Conservation (phyloP, 179 eudicot species). For the Nepenthes alata region DNA sequence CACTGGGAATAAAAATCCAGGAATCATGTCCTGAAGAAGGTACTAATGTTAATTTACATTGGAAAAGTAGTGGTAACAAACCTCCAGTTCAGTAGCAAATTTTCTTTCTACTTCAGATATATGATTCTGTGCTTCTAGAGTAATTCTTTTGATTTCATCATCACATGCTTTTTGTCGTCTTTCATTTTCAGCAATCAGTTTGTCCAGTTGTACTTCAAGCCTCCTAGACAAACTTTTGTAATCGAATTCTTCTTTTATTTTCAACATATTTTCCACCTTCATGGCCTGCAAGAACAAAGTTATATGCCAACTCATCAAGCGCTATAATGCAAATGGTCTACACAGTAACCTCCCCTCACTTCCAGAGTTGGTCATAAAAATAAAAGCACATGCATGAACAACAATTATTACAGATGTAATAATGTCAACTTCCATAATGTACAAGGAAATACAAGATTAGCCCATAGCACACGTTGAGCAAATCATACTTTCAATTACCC, state of each 20-base stretch:
- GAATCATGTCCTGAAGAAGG: not conserved
- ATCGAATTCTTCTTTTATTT: slow-evolving; percentile 91
- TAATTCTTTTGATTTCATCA: slow-evolving; percentile 65
- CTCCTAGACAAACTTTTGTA: slow-evolving; percentile 85
- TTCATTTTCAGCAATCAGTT: slow-evolving; percentile 84
- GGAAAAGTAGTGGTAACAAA: slow-evolving; percentile 14
- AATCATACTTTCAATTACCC: not conserved
- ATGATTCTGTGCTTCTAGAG: slow-evolving; percentile 59
- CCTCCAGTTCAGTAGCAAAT: slow-evolving; percentile 70
- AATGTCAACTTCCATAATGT: not conserved
- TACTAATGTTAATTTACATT: not conserved
- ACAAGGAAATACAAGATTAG: not conserved
- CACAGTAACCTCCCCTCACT: too few species aligned
- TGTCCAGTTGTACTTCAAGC: slow-evolving; percentile 86
- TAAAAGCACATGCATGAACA: not conserved
- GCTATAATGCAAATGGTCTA: too few species aligned
- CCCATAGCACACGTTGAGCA: not conserved
- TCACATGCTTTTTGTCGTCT: slow-evolving; percentile 76
- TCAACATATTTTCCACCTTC: slow-evolving; percentile 99
- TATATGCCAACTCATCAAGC: not conserved
- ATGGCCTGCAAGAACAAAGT: slow-evolving; percentile 50
- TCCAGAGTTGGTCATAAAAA: too few species aligned
- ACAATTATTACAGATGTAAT: not conserved
- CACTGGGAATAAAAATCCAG: not conserved
- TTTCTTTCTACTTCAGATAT: slow-evolving; percentile 70